phyloP scores from a whole-genome alignment of 2,329 filamentous ascomycete species.

The Colletotrichum tropicale region DNA sequence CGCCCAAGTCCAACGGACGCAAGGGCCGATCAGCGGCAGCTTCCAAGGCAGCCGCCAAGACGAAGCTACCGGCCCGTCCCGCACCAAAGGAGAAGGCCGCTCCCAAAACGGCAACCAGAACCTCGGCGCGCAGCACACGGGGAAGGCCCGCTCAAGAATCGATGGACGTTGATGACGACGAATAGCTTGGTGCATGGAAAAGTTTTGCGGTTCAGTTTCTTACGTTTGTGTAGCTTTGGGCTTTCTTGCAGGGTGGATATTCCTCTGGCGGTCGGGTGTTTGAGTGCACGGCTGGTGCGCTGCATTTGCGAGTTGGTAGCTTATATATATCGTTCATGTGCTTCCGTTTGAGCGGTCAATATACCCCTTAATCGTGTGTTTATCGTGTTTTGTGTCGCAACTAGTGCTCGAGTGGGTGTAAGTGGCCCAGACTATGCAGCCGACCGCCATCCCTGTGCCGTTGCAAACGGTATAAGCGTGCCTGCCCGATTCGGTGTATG shows the following conservation, averaged over 20 bases:
- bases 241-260: neutral
- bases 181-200: constrained; percentile 6
- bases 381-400: neutral
- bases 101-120: constrained; percentile 1
- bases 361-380: neutral
- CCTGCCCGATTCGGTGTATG: neutral
- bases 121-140: constrained; percentile 21
- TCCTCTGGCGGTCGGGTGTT: neutral
- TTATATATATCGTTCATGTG: neutral
- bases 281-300: neutral
- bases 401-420: neutral
- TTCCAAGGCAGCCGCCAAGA: constrained; percentile 9
- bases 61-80: constrained; percentile 18
- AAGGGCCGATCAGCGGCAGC: constrained; percentile 8
- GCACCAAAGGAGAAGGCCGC: constrained; percentile 20
- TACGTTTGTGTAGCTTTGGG: constrained; percentile 2
- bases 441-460: neutral
- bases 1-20: constrained; percentile 18
- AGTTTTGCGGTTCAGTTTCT: neutral
- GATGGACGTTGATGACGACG: constrained; percentile 40
- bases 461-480: neutral
- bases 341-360: neutral
- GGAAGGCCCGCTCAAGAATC: constrained; percentile 28
- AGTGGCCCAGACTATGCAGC: neutral
- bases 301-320: neutral